Percentiles rank a stretch among this genome's conserved stretches.
These are phyloP conservation scores for Candida palmyrensis DNA, from an alignment of 805 yeast genomes.

Conservation along the genomic window DNA sequence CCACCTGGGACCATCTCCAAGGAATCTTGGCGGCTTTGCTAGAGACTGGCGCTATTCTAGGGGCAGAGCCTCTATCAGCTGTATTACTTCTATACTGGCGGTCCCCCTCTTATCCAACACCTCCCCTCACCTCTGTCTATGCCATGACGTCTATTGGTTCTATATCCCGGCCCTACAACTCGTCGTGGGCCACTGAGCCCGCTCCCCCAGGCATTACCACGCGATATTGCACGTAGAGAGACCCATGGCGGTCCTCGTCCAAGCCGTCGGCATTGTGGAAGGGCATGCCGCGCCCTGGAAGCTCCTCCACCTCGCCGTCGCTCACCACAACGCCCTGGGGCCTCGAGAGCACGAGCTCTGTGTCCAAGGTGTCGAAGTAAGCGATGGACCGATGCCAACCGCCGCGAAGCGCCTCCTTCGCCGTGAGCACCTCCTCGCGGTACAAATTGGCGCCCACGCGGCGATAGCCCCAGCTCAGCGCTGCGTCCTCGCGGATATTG, in stretches of 20 bases:
- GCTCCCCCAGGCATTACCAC: conserved; percentile 26
- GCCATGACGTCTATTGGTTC: no score
- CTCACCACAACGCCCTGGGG: conserved; percentile 33
- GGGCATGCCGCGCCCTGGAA: conserved; percentile 88
- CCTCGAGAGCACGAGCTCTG: conserved; percentile 43
- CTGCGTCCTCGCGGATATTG: conserved; percentile 50
- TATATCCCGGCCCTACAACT: conserved; percentile 16
- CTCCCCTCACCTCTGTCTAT: no score
- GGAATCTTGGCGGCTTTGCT: no score
- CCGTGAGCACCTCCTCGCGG: conserved; percentile 72
- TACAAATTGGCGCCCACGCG: conserved; percentile 70
- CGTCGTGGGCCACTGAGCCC: conserved; percentile 13
- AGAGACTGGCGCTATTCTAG: no score
- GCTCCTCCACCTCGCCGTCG: conserved; percentile 66
- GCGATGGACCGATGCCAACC: conserved; percentile 72
- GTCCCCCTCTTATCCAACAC: no score
- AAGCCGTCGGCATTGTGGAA: conserved; percentile 28
- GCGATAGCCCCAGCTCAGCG: conserved; percentile 75
- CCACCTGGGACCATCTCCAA: no score
- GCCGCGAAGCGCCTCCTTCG: conserved; percentile 70
- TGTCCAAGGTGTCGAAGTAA: conserved; percentile 59
- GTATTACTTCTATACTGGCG: no score
- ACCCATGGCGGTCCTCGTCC: conserved; percentile 37
- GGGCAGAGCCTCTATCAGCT: no score
- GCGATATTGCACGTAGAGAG: conserved; percentile 48